A percentile compares a stretch with the other conserved stretches of the same genome.
These are phyloP conservation scores for Leccinum fibrillosum DNA, from an alignment of 768 basidiomycete species.

Conservation along the genomic window DNA sequence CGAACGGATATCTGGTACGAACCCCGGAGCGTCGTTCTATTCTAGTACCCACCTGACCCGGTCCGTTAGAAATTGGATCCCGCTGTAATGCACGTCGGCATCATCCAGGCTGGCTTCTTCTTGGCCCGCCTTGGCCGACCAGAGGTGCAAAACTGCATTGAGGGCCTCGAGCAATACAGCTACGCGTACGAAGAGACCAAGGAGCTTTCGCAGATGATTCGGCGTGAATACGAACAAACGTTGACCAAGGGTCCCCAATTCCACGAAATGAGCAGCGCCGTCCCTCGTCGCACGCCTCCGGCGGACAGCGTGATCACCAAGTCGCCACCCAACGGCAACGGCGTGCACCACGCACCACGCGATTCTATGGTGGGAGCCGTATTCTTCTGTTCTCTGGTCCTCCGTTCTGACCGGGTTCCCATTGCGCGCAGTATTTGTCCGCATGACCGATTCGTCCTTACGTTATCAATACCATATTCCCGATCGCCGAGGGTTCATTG, in stretches of 20 bases:
- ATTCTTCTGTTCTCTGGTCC: background rate
- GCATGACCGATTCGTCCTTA: slow-evolving; percentile 12
- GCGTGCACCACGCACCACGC: slow-evolving; percentile 13
- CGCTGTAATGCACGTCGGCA: slow-evolving; percentile 85
- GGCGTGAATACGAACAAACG: slow-evolving; percentile 44
- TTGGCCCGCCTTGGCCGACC: slow-evolving; percentile 80
- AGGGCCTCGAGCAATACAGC: slow-evolving; percentile 84
- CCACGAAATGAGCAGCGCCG: slow-evolving; percentile 39
- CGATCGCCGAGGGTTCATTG: slow-evolving; percentile 6
- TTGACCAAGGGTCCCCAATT: slow-evolving; percentile 35
- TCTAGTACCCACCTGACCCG: slow-evolving; percentile 3
- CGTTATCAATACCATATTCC: slow-evolving; percentile 29
- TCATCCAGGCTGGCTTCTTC: slow-evolving; percentile 79
- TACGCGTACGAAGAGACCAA: slow-evolving; percentile 84
- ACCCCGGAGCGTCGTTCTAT: slow-evolving; percentile 7
- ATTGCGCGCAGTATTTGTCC: slow-evolving; percentile 23
- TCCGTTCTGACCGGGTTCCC: slow-evolving; percentile 12
- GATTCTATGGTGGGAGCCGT: slow-evolving; percentile 18
- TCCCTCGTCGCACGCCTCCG: slow-evolving; percentile 25
- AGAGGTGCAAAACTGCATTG: slow-evolving; percentile 81
- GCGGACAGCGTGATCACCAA: slow-evolving; percentile 11
- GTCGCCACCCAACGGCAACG: slow-evolving; percentile 15
- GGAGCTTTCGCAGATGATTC: slow-evolving; percentile 69
- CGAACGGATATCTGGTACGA: slow-evolving; percentile 82
- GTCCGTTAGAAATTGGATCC: slow-evolving; percentile 66